phyloP scores from a whole-genome alignment of 345 rosid genomes.

The Citrus sp. region DNA sequence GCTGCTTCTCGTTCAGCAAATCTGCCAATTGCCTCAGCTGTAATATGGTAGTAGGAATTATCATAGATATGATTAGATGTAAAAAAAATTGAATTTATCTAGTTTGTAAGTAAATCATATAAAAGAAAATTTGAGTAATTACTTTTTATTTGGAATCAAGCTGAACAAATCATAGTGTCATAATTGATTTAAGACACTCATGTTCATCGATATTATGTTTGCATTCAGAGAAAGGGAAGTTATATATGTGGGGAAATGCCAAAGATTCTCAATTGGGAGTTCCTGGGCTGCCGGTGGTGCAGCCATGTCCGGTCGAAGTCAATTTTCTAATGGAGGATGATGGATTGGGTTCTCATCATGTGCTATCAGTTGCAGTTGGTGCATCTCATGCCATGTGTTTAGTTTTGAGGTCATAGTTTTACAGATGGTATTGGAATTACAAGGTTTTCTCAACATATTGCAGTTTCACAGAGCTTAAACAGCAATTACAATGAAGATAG shows the following conservation, averaged over 20 bases:
- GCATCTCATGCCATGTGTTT: conserved; percentile 89
- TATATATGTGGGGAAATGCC: conserved; percentile 95
- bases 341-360: conserved; percentile 49
- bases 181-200: background rate
- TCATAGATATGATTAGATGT: background rate
- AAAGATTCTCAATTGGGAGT: conserved; percentile 86
- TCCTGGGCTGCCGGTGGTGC: conserved; percentile 79
- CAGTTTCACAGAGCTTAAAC: background rate
- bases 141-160: background rate
- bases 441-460: background rate
- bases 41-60: background rate
- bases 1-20: background rate
- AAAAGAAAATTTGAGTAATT: background rate
- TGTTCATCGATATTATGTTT: conserved; percentile 1
- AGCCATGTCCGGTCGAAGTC: conserved; percentile 63
- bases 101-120: background rate
- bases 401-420: conserved; percentile 48
- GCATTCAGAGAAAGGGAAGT: conserved; percentile 62
- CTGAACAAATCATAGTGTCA: background rate
- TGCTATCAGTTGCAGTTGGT: conserved; percentile 70
- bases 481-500: background rate
- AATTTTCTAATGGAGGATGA: conserved; percentile 72
- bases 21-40: background rate
- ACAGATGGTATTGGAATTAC: background rate
- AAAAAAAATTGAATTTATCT: background rate